Evolutionary conservation across 139 green algal genomes (phyloP), one percentile per base, ranked within the genome.

Genomic region (Haematococcus lacustris): DNA sequence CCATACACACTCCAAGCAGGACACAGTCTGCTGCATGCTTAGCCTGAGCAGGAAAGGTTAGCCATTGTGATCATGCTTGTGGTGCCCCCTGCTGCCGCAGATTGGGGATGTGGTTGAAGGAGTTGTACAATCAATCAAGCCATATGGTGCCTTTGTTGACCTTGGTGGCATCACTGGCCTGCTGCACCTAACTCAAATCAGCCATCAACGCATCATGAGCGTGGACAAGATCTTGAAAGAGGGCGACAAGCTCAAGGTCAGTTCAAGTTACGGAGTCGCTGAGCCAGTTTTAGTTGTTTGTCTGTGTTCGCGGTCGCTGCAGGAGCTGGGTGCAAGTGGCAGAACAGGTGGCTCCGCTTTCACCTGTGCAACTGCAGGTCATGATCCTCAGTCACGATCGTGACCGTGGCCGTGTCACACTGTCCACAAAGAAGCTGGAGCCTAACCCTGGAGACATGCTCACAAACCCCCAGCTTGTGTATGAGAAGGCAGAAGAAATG

Each of bases 381-480:
- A 96, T 98, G 91, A 87, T 98, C 51, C 82, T 99, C 75, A 92
- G 76, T 77, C 84, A 95, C 66, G 96, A 99, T 81, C 77, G 75
- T 23, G 89, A 97, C 35, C 82, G 87, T 3, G 87, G 91, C 60
- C 88, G 95, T 47, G 78, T 98, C 39, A 91, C 88, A 38, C 83
- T 99, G 62, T 94, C 86, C 71, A 99, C 96, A 28, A 97, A 97
- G 85, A 98, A 98, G 88, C 88, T 99, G 68, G 96, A 99, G 89
- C 88, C 90, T 26, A 92, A 85, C 33, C 92, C 93, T 5, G 94
- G 94, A 39, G 94, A 97, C 85, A 98, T 98, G 94, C 80, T 98
- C 66, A 78, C 81, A 32, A 86, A 98, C 86, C 94, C 94, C 26
- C 73, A 80, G 53, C 83, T 94, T 32, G 94, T 98, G 66, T 98